A percentile compares a stretch with the other conserved stretches of the same genome.
Conservation (phyloP, 306 rosid genomes). For the Sindora glabra region DNA sequence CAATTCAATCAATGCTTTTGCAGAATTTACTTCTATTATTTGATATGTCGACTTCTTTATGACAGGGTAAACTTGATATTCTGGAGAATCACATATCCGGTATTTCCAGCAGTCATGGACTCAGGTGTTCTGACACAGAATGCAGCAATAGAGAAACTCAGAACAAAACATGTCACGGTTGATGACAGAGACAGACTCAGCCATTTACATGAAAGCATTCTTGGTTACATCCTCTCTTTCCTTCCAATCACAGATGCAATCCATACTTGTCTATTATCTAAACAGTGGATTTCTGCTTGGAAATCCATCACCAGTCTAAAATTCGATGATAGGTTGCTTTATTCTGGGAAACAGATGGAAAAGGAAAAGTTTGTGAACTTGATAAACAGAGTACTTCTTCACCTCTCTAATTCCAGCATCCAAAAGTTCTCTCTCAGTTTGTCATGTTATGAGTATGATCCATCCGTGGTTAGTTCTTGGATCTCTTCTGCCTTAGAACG, state of each 20-base stretch:
- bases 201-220: neutral
- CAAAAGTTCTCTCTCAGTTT: slow-evolving; percentile 23
- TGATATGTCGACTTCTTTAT: too few species aligned
- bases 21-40: too few species aligned
- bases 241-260: neutral
- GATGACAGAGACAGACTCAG: neutral
- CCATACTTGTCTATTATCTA: neutral
- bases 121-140: too few species aligned
- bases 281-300: neutral
- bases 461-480: slow-evolving; percentile 18
- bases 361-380: slow-evolving; percentile 13
- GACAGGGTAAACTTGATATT: too few species aligned
- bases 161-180: too few species aligned
- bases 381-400: slow-evolving; percentile 15
- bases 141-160: too few species aligned
- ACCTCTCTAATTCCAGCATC: slow-evolving; percentile 11
- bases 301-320: neutral
- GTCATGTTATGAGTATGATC: slow-evolving; percentile 11
- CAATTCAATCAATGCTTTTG: too few species aligned
- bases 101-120: too few species aligned
- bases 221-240: slow-evolving; percentile 6
- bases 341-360: slow-evolving; percentile 9
- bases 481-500: slow-evolving; percentile 15
- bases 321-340: neutral
- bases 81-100: too few species aligned